Evolutionary conservation across 805 yeast species (phyloP), one percentile per base, ranked within the genome.

Genomic region (Teunomyces gatunensis): DNA sequence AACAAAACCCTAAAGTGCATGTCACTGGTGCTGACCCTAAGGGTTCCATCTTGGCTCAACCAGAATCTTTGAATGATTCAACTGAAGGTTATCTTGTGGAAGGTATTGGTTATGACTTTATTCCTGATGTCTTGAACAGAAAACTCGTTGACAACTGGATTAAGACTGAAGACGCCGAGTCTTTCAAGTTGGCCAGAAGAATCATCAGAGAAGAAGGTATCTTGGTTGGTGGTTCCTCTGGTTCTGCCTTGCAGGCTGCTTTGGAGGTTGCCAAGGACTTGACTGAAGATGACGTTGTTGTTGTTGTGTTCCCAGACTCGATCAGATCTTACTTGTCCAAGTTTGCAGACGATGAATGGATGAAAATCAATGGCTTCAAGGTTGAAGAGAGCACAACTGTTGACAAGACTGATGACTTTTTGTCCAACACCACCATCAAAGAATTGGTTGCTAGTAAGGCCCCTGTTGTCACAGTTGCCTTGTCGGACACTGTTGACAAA

Each of bases 291-390:
- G 95, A 86, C 55, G 79, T 79, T 15, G 78, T 88, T 49, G 96
- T 88, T 28, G 89, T 85, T 41, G 84, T 88, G 18, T 80, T 87
- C 79, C 96, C 96, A 39, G 96, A 88, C 65, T 83, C 90, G 36
- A 81, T 88, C 61, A 82, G 96, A 74, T 87, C 95, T 3, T 88
- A 88, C 71, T 76, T 88, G 68, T 82, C 94, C 53, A 88, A 88
- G 71, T 88, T 88, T 61, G 92, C 87, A 33, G 95, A 88, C 64
- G 95, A 89, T 59, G 95, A 87, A 68, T 88, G 96, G 96, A 82
- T 88, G 86, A 79, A 77, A 63, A 80, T 80, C 57, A 87, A 88
- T 63, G 86, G 87, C 2, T 83, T 89, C 60, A 65, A 66, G 50
- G 79, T 85, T 54, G 70, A 57, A 21, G 71, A 75, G 46, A 65